A percentile compares a stretch with the other conserved stretches of the same genome.
phyloP scores from a whole-genome alignment of 2,329 filamentous ascomycete genomes.

The Aspergillus brunneoviolaceus region DNA sequence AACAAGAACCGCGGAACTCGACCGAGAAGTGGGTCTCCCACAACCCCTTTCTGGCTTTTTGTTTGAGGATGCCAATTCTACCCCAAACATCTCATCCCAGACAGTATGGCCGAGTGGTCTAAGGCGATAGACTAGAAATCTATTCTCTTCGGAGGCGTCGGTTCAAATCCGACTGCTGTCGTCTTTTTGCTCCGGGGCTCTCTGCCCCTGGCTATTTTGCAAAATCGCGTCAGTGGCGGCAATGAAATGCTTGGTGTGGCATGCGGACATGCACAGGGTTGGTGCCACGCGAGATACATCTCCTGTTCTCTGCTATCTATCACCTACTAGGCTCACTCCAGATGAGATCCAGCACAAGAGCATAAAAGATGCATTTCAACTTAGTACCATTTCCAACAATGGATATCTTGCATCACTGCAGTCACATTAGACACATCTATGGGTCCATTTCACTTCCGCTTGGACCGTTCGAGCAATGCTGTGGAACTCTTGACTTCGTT shows the following conservation, averaged over 20 bases:
- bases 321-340: no score
- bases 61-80: background rate
- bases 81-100: background rate
- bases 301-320: no score
- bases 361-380: no score
- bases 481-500: conserved; percentile 20
- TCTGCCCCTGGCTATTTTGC: no score
- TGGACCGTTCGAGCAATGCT: background rate
- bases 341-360: no score
- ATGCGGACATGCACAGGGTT: no score
- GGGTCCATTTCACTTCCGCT: background rate
- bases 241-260: no score
- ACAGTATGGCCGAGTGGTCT: background rate
- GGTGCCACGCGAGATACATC: no score
- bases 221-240: no score
- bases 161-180: background rate
- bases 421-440: no score
- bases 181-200: background rate
- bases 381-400: no score
- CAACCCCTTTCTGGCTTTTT: background rate
- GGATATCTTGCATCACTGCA: no score
- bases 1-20: background rate
- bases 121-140: background rate
- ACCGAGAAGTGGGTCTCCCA: background rate
- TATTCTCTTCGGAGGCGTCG: background rate